A percentile compares a stretch with the other conserved stretches of the same genome.
phyloP scores from a whole-genome alignment of 2,329 filamentous ascomycete species.

The Fusarium subtropicale region DNA sequence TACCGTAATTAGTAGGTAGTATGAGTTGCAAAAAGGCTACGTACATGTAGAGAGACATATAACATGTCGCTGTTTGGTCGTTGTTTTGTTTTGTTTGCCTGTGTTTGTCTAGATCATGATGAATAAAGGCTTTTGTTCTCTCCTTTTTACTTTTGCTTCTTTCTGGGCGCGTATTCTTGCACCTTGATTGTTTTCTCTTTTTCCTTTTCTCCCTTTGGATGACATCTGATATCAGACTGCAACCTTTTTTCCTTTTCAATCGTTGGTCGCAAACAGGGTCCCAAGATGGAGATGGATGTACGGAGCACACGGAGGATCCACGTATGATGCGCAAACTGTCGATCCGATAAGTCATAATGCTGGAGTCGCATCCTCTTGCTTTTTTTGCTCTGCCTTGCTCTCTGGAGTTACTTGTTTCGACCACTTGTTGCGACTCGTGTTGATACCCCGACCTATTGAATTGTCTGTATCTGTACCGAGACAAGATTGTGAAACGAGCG shows the following conservation, averaged over 20 bases:
- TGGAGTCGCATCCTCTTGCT: slow-evolving; percentile 1
- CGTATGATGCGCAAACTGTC: slow-evolving; percentile 8
- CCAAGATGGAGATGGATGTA: not conserved
- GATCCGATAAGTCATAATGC: slow-evolving; percentile 5
- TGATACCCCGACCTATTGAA: not conserved
- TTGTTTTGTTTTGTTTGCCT: slow-evolving; percentile 6
- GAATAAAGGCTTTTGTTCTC: slow-evolving; percentile 18
- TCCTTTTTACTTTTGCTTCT: slow-evolving; percentile 20
- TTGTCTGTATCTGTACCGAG: slow-evolving; percentile 7
- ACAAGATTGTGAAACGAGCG: slow-evolving; percentile 18
- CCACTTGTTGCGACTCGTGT: slow-evolving; percentile 22
- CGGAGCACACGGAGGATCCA: not conserved
- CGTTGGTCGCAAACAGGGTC: slow-evolving; percentile 1
- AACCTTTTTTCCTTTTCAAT: not conserved
- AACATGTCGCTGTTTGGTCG: not conserved
- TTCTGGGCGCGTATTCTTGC: not conserved
- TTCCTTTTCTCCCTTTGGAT: slow-evolving; percentile 3
- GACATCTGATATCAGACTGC: slow-evolving; percentile 20
- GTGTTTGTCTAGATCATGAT: not conserved
- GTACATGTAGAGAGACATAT: not conserved
- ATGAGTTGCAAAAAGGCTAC: not conserved
- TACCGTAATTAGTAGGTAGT: slow-evolving; percentile 19
- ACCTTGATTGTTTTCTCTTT: slow-evolving; percentile 12
- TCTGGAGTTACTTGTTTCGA: slow-evolving; percentile 21
- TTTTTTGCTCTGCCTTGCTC: not conserved